phyloP scores from a whole-genome alignment of 2,329 filamentous ascomycete species.

The Tolypocladium ovalisporum region DNA sequence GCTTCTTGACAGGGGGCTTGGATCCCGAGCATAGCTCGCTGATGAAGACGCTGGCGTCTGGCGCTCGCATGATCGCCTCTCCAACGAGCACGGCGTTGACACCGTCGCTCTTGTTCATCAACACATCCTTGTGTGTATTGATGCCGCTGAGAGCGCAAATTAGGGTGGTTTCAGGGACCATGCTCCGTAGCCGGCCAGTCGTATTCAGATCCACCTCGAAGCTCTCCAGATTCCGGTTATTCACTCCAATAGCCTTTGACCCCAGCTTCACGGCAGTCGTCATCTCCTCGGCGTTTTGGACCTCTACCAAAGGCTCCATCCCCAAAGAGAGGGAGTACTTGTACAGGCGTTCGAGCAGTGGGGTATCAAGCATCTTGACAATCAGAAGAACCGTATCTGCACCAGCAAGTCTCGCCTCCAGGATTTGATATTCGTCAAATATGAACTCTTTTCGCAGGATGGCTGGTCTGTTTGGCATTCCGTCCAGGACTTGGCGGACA shows the following conservation, averaged over 20 bases:
- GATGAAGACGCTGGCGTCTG: slow-evolving; percentile 75
- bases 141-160: slow-evolving; percentile 94
- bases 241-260: slow-evolving; percentile 87
- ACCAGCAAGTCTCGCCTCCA: slow-evolving; percentile 85
- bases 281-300: slow-evolving; percentile 93
- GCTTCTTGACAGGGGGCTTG: slow-evolving; percentile 21
- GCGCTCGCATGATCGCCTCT: slow-evolving; percentile 88
- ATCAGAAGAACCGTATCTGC: slow-evolving; percentile 93
- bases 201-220: slow-evolving; percentile 95
- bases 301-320: slow-evolving; percentile 96
- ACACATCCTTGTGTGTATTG: slow-evolving; percentile 75
- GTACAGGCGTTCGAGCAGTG: slow-evolving; percentile 67
- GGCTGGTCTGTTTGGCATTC: slow-evolving; percentile 85
- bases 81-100: slow-evolving; percentile 91
- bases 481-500: slow-evolving; percentile 79
- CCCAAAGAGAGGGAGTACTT: slow-evolving; percentile 79
- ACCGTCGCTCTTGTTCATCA: slow-evolving; percentile 77
- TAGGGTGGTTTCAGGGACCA: slow-evolving; percentile 76
- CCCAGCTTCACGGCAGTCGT: slow-evolving; percentile 74
- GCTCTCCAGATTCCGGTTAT: slow-evolving; percentile 91
- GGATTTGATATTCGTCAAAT: slow-evolving; percentile 95
- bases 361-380: slow-evolving; percentile 88
- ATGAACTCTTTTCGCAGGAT: slow-evolving; percentile 93
- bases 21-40: slow-evolving; percentile 62
- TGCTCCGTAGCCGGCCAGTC: slow-evolving; percentile 75